phyloP scores from a whole-genome alignment of 1,284 basidiomycete species.

The Boletellus sp. region DNA sequence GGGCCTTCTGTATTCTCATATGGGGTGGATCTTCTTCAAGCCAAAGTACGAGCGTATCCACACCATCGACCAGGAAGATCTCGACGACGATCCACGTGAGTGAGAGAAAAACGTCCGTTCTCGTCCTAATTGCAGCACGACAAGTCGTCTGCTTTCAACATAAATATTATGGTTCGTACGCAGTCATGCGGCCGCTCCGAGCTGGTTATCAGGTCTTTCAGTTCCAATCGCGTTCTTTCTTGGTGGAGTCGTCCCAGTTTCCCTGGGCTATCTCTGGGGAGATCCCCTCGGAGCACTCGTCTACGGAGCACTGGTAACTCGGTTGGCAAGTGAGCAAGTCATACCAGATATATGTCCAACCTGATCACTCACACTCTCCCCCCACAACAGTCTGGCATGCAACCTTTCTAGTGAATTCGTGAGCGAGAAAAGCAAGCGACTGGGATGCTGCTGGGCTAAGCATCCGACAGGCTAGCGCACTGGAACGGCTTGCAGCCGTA shows the following conservation, averaged over 20 bases:
- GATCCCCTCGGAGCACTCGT: not conserved
- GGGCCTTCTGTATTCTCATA: conserved; percentile 69
- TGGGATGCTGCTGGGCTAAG: not conserved
- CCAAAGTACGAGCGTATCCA: conserved; percentile 62
- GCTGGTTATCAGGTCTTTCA: not conserved
- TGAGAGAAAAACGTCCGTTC: not conserved
- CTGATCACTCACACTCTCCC: not conserved
- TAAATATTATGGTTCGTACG: conserved; percentile 54
- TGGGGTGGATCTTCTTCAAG: conserved; percentile 83
- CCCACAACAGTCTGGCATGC: not conserved
- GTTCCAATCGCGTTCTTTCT: not conserved
- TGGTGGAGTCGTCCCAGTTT: not conserved
- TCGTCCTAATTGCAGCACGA: not conserved
- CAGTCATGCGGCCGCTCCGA: not conserved
- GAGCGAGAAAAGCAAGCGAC: not conserved
- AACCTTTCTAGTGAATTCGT: not conserved
- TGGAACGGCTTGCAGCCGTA: not conserved
- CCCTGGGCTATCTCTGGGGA: not conserved
- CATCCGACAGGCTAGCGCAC: not conserved
- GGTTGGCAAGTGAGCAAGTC: not conserved
- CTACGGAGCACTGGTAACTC: not conserved
- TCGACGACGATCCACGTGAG: conserved; percentile 53
- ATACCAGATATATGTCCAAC: not conserved
- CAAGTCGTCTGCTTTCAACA: conserved; percentile 75
- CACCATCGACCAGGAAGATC: conserved; percentile 60